Percentiles rank a stretch among this genome's conserved stretches.
phyloP scores from a whole-genome alignment of 2,329 filamentous ascomycete species.

The Ophiostoma himal-ulmi region DNA sequence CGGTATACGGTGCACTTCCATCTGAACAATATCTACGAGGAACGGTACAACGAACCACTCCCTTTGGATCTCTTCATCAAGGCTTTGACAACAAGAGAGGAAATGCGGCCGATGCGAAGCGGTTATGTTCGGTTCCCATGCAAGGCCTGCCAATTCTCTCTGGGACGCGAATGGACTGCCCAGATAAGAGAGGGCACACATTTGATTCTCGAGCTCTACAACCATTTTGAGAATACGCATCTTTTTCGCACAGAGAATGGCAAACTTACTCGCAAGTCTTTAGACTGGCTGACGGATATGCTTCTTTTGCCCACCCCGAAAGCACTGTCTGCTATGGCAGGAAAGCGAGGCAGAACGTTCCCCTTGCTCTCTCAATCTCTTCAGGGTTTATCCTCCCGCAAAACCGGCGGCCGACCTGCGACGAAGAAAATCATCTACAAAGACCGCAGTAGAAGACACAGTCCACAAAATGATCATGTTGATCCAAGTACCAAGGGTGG shows the following conservation, averaged over 20 bases:
- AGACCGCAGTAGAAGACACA: neutral
- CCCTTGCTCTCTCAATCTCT: conserved; percentile 38
- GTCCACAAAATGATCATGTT: no score
- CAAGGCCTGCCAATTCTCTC: conserved; percentile 44
- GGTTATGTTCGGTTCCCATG: conserved; percentile 48
- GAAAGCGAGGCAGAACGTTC: conserved; percentile 33
- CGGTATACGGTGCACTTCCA: conserved; percentile 61
- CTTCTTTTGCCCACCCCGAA: conserved; percentile 37
- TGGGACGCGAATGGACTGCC: conserved; percentile 28
- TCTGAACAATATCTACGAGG: conserved; percentile 51
- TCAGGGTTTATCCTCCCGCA: conserved; percentile 31
- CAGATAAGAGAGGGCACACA: conserved; percentile 12
- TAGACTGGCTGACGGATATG: conserved; percentile 46
- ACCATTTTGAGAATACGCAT: conserved; percentile 49
- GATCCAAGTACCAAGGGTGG: no score
- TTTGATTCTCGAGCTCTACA: conserved; percentile 42
- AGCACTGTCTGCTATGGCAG: conserved; percentile 30
- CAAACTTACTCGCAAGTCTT: conserved; percentile 27
- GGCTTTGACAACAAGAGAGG: conserved; percentile 49
- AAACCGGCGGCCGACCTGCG: no score
- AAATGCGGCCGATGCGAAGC: conserved; percentile 52
- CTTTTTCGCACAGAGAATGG: conserved; percentile 19
- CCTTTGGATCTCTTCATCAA: conserved; percentile 55
- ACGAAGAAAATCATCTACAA: neutral
- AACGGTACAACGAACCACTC: conserved; percentile 52